phyloP scores from a whole-genome alignment of 176 grass and related monocot genomes.

The Ensete ventricosum region DNA sequence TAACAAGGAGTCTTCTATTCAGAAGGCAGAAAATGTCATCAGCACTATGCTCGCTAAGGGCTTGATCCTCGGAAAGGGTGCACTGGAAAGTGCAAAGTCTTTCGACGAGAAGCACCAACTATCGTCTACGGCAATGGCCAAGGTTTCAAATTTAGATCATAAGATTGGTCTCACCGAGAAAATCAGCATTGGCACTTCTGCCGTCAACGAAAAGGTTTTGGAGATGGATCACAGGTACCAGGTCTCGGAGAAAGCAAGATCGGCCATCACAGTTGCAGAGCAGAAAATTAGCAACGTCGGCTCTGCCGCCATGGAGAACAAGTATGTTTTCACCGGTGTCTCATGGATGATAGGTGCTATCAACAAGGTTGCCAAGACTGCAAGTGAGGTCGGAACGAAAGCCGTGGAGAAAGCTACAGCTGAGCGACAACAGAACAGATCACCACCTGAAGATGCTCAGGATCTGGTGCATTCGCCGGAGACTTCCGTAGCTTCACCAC shows the following conservation, averaged over 20 bases:
- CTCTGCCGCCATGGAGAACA: slow-evolving; percentile 6
- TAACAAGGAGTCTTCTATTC: slow-evolving; percentile 30
- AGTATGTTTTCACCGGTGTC: slow-evolving; percentile 1
- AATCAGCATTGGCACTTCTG: slow-evolving; percentile 27
- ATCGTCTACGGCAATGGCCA: slow-evolving; percentile 23
- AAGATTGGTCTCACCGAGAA: slow-evolving; percentile 27
- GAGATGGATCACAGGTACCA: slow-evolving; percentile 28
- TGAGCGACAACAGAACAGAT: not conserved
- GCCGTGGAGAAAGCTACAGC: not conserved
- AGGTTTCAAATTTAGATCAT: slow-evolving; percentile 33
- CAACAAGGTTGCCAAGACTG: slow-evolving; percentile 11
- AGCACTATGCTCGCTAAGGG: slow-evolving; percentile 43
- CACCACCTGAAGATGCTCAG: not conserved
- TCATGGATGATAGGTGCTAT: slow-evolving; percentile 4
- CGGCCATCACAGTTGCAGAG: slow-evolving; percentile 22
- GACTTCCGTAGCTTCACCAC: not conserved
- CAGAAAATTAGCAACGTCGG: slow-evolving; percentile 7
- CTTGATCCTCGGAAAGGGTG: slow-evolving; percentile 42
- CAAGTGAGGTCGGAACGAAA: slow-evolving; percentile 20
- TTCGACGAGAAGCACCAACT: slow-evolving; percentile 37
- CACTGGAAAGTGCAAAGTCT: slow-evolving; percentile 25
- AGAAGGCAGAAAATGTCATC: slow-evolving; percentile 41
- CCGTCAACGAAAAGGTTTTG: slow-evolving; percentile 20
- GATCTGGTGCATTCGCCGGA: not conserved
- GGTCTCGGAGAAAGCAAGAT: slow-evolving; percentile 27